Percentiles rank a stretch among this genome's conserved stretches.
Conservation (phyloP, 1,284 basidiomycete genomes). For the Anthracocystis setariae region DNA sequence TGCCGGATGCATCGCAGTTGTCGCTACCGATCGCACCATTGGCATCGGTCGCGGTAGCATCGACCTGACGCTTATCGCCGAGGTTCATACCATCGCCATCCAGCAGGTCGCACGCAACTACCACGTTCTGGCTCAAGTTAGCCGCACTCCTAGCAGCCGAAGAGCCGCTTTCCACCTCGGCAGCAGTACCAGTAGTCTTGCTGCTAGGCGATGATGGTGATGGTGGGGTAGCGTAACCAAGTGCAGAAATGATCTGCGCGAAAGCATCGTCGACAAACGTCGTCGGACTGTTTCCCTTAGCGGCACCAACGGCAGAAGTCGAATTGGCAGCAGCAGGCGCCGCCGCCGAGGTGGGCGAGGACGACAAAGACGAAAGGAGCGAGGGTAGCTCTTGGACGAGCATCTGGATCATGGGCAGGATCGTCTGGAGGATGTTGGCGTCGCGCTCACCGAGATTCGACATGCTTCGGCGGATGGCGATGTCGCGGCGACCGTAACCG, state of each 20-base stretch:
- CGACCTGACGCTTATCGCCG: constrained; percentile 26
- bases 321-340: constrained; percentile 24
- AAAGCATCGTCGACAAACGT: constrained; percentile 30
- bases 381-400: constrained; percentile 41
- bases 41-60: constrained; percentile 1
- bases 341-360: constrained; percentile 21
- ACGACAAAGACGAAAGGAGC: constrained; percentile 26
- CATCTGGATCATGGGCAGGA: constrained; percentile 53
- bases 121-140: constrained; percentile 39
- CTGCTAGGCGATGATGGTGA: constrained; percentile 10
- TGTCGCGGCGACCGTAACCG: constrained; percentile 53
- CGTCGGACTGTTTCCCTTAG: constrained; percentile 28
- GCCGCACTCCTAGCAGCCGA: constrained; percentile 41
- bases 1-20: constrained; percentile 43
- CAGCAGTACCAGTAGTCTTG: constrained; percentile 15
- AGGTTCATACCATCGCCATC: constrained; percentile 48
- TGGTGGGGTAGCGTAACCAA: constrained; percentile 10
- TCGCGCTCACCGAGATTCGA: constrained; percentile 35
- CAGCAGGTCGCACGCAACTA: constrained; percentile 33
- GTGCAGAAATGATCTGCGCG: constrained; percentile 38
- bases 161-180: constrained; percentile 11
- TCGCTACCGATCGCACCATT: constrained; percentile 20
- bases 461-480: constrained; percentile 36
- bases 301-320: constrained; percentile 18
- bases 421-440: constrained; percentile 30